Conservation (phyloP, 192 early-diverging fungal genomes). For the Coemansia sp. region DNA sequence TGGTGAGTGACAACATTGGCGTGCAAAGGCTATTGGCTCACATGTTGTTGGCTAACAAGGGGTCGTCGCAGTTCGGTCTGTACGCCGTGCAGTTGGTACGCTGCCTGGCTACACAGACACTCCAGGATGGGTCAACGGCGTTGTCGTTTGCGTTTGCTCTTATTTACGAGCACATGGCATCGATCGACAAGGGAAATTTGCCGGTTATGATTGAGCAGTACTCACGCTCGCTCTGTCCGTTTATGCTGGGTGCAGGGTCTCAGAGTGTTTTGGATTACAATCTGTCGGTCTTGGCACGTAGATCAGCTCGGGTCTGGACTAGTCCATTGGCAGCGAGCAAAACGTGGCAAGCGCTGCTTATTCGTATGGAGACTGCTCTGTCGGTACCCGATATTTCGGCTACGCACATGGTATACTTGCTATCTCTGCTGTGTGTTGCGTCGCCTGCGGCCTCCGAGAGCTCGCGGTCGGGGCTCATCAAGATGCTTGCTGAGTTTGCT, state of each 20-base stretch:
- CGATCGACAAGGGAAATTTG: background rate
- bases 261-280: conserved; percentile 23
- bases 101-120: conserved; percentile 3
- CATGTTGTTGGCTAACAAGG: conserved; percentile 23
- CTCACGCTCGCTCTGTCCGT: background rate
- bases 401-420: background rate
- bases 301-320: conserved; percentile 13
- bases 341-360: conserved; percentile 23
- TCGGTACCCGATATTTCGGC: background rate
- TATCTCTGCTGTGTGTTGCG: conserved; percentile 13
- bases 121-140: background rate
- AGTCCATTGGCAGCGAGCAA: conserved; percentile 1
- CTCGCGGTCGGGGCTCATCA: conserved; percentile 10
- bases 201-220: background rate
- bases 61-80: conserved; percentile 16
- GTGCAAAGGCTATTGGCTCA: conserved; percentile 37
- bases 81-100: conserved; percentile 10
- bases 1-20: conserved; percentile 4
- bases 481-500: background rate
- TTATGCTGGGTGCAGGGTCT: background rate
- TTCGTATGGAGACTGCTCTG: conserved; percentile 2
- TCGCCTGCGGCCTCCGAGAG: conserved; percentile 13
- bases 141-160: conserved; percentile 26
- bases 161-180: conserved; percentile 12
- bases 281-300: conserved; percentile 17